Evolutionary conservation across 2,329 filamentous ascomycete species (phyloP), one percentile per base, ranked within the genome.

Genomic region (Colletotrichum musae): DNA sequence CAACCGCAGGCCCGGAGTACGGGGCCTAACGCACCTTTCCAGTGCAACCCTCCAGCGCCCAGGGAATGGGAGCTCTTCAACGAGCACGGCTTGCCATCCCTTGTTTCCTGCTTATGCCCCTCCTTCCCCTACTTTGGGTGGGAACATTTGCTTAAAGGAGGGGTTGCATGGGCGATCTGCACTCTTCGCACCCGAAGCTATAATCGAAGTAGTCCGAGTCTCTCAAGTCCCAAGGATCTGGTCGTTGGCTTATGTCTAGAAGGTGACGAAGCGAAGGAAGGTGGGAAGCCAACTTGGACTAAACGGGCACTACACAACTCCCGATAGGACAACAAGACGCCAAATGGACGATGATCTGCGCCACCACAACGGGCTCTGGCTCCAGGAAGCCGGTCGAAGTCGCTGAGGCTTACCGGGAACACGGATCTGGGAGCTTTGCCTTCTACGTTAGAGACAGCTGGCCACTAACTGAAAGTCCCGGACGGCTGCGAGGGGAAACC

Each of bases 141-240:
- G 62, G 56, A 61, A 60, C 45, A 36, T 50, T 43, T 28, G 45
- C 67, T 67, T 28, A 36, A 67, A 66, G 63, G 67, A 70, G 62
- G 62, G 67, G 67, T 60, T 70, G 51, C 67, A 70, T 57, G 57
- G 67, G 16, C 62, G 67, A 70, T 70, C 67, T 53, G 43, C 62
- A 66, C 28, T 43, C 51, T 24, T 60, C 26, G 9, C 56, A 48
- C 56, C 61, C 67, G 62, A 43, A 61, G 67, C 67, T 61, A 58
- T 51, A 64, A 54, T 60, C 67, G 45, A 67, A 60, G 24, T 53
- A 60, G 24, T 53, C 50, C 51, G 57, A 56, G 51, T 36, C 26
- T 67, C 15, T 36, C 56, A 57, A 45, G 62, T 70, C 67, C 67
- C 67, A 70, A 61, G 67, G 56, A 70, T 66, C 51, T 63, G 67